A percentile compares a stretch with the other conserved stretches of the same genome.
Conservation (phyloP, 2,329 filamentous ascomycete species). For the Fusarium albidum region DNA sequence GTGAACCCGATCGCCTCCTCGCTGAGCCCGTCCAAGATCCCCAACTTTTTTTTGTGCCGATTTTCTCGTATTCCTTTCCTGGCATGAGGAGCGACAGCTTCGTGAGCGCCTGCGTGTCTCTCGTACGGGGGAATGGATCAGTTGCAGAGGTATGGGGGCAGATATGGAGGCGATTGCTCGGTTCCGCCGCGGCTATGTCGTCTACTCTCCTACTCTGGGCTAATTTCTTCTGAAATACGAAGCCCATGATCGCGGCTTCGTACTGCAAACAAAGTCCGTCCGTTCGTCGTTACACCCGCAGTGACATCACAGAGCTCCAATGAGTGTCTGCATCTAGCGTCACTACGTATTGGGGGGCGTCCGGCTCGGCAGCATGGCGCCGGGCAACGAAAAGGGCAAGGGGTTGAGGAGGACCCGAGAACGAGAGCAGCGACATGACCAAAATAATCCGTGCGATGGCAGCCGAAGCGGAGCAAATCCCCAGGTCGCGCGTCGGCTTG, state of each 20-base stretch:
- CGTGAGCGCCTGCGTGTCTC: not conserved
- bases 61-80: conserved; percentile 35
- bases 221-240: conserved; percentile 29
- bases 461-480: not conserved
- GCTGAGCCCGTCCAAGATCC: conserved; percentile 17
- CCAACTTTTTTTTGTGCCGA: conserved; percentile 32
- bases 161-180: not conserved
- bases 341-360: conserved; percentile 10
- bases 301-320: conserved; percentile 33
- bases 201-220: conserved; percentile 3
- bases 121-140: conserved; percentile 1
- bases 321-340: conserved; percentile 13
- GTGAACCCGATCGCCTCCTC: conserved; percentile 31
- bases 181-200: conserved; percentile 6
- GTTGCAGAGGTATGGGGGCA: conserved; percentile 5
- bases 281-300: conserved; percentile 27
- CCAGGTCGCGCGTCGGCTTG: not conserved
- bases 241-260: conserved; percentile 10
- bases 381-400: conserved; percentile 20
- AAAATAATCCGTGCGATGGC: conserved; percentile 23
- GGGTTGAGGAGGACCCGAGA: conserved; percentile 17
- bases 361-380: conserved; percentile 18
- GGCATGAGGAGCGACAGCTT: conserved; percentile 9
- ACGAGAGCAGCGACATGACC: conserved; percentile 15
- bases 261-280: conserved; percentile 5